Percentiles rank a stretch among this genome's conserved stretches.
Evolutionary conservation across 129 eudicot species (phyloP).

Genomic region (Helianthus tuberosus): DNA sequence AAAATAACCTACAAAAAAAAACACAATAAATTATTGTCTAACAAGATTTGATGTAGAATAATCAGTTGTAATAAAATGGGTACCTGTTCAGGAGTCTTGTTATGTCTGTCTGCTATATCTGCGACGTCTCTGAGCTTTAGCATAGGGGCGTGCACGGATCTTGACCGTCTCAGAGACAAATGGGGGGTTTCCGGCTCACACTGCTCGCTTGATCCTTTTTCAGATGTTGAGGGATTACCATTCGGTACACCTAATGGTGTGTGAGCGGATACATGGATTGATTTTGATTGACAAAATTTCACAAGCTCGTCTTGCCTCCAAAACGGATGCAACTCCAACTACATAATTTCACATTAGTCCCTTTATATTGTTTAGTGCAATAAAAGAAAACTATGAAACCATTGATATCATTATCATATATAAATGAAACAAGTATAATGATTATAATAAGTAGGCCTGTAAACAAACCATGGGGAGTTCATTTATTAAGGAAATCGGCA

Average conservation of each 20-base stretch:
- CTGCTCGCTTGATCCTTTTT: slow-evolving; percentile 45
- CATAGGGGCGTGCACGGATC: slow-evolving; percentile 67
- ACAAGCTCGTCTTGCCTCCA: slow-evolving; percentile 74
- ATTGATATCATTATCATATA: too few species aligned
- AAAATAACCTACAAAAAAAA: slow-evolving; percentile 41
- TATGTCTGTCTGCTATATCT: slow-evolving; percentile 56
- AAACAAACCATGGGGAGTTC: too few species aligned
- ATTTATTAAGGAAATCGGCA: too few species aligned
- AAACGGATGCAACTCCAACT: slow-evolving; percentile 68
- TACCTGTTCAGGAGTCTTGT: slow-evolving; percentile 66
- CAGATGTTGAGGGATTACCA: slow-evolving; percentile 32
- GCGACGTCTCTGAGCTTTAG: slow-evolving; percentile 57
- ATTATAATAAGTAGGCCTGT: too few species aligned
- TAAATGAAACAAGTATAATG: too few species aligned
- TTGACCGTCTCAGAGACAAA: slow-evolving; percentile 52
- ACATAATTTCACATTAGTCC: slow-evolving; percentile 7
- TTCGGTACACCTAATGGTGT: slow-evolving; percentile 63
- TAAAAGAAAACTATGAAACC: too few species aligned
- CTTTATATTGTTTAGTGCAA: background rate
- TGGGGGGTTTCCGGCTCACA: slow-evolving; percentile 53
- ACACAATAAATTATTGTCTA: background rate
- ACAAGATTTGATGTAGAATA: background rate
- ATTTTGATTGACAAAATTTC: slow-evolving; percentile 55
- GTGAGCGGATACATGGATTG: slow-evolving; percentile 68
- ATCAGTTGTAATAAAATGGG: background rate